These are phyloP conservation scores for Gardenia jasminoides DNA, from an alignment of 257 asterid species.

Conservation along the genomic window DNA sequence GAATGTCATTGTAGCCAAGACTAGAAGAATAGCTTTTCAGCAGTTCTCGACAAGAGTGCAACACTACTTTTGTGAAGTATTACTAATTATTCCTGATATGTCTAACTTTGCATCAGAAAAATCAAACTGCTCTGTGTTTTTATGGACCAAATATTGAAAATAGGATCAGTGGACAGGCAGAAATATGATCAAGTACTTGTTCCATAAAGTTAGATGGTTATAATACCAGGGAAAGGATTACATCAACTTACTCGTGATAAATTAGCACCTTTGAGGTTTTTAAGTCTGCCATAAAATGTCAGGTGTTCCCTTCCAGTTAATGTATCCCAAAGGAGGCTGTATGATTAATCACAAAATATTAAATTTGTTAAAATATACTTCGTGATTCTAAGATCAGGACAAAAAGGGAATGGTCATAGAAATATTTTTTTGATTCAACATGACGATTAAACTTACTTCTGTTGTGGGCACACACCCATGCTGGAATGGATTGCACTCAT, in stretches of 20 bases:
- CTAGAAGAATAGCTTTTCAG: background rate
- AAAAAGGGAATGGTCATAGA: background rate
- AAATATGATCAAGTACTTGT: background rate
- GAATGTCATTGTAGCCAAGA: background rate
- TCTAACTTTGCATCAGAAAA: no score
- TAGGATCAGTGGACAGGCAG: background rate
- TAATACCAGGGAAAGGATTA: no score
- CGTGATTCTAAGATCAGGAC: background rate
- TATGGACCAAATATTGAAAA: no score
- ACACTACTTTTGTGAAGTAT: no score
- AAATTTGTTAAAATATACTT: background rate
- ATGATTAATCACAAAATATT: constrained; percentile 1
- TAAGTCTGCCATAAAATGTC: constrained; percentile 76
- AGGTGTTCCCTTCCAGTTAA: constrained; percentile 88
- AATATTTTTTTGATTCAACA: constrained; percentile 4
- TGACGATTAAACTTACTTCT: constrained; percentile 49
- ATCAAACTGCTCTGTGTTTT: no score
- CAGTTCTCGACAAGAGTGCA: no score
- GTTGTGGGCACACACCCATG: constrained; percentile 99
- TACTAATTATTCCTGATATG: no score
- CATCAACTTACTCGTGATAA: no score
- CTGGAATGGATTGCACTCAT: constrained; percentile 80
- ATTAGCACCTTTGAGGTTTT: no score
- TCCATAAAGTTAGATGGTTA: no score
- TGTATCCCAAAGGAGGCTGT: constrained; percentile 84